phyloP scores from a whole-genome alignment of 2,329 filamentous ascomycete species.

The Venturia oleaginea region DNA sequence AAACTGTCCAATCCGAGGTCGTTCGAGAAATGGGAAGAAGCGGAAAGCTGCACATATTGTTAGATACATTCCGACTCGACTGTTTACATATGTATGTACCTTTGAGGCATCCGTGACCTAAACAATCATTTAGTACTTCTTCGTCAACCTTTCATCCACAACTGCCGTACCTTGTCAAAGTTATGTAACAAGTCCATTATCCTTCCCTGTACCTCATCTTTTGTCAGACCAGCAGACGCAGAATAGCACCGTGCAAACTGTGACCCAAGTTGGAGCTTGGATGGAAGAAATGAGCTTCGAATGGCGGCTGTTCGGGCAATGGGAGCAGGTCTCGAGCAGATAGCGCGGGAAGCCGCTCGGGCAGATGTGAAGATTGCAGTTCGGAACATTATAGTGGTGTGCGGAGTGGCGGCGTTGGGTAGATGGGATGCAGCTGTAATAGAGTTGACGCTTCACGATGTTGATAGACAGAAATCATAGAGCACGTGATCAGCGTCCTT shows the following conservation, averaged over 20 bases:
- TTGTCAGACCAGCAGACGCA: slow-evolving; percentile 65
- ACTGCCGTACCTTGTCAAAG: slow-evolving; percentile 78
- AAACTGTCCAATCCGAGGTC: slow-evolving; percentile 95
- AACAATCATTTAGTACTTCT: slow-evolving; percentile 8
- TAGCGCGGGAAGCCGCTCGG: slow-evolving; percentile 39
- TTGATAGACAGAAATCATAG: background rate
- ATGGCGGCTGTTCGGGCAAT: slow-evolving; percentile 51
- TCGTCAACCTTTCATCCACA: background rate
- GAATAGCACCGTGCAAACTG: slow-evolving; percentile 76
- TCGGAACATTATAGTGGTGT: slow-evolving; percentile 68
- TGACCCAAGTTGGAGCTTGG: slow-evolving; percentile 48
- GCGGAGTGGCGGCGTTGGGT: slow-evolving; percentile 17
- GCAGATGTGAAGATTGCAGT: slow-evolving; percentile 73
- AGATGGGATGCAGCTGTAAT: slow-evolving; percentile 5
- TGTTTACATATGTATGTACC: slow-evolving; percentile 30
- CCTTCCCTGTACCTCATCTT: slow-evolving; percentile 80
- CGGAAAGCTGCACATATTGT: slow-evolving; percentile 57
- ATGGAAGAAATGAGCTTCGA: slow-evolving; percentile 52
- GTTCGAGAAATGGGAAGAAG: slow-evolving; percentile 84
- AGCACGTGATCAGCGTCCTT: background rate
- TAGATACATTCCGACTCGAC: background rate
- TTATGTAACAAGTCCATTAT: slow-evolving; percentile 89
- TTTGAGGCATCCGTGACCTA: slow-evolving; percentile 56
- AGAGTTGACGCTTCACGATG: background rate
- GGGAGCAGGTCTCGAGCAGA: slow-evolving; percentile 33